Conservation (phyloP, 108 stramenopile species). For the Thalassiosira profunda region DNA sequence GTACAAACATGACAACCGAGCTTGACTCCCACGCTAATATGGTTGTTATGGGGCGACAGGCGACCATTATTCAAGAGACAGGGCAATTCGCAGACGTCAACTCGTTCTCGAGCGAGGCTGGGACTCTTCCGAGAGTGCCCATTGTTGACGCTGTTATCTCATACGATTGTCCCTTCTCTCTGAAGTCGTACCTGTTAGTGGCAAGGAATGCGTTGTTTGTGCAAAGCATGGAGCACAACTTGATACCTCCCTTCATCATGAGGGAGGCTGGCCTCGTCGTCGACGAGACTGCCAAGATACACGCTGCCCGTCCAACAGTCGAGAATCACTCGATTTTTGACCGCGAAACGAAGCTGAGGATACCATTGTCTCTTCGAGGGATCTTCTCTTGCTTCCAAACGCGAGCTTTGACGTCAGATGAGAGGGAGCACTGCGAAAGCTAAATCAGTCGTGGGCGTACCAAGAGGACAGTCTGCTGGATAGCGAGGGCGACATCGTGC, state of each 20-base stretch:
- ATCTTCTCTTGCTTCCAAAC: constrained; percentile 36
- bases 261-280: constrained; percentile 30
- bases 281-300: constrained; percentile 38
- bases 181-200: constrained; percentile 10
- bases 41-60: neutral
- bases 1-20: too few relatives aligned
- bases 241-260: constrained; percentile 41
- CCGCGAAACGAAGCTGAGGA: neutral
- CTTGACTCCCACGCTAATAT: constrained; percentile 11
- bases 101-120: constrained; percentile 1
- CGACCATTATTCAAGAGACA: neutral
- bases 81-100: constrained; percentile 3
- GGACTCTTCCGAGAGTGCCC: neutral
- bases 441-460: too few relatives aligned
- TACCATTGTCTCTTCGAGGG: constrained; percentile 11
- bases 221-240: constrained; percentile 38
- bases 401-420: neutral
- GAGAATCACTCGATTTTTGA: neutral
- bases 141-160: constrained; percentile 33
- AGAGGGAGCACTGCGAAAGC: neutral
- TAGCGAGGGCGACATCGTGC: too few relatives aligned
- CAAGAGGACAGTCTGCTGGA: too few relatives aligned
- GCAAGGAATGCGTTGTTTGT: constrained; percentile 30
- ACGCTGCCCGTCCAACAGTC: neutral
- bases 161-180: constrained; percentile 30